Conservation (phyloP, 2,329 filamentous ascomycete genomes). For the Exserohilum turcica region DNA sequence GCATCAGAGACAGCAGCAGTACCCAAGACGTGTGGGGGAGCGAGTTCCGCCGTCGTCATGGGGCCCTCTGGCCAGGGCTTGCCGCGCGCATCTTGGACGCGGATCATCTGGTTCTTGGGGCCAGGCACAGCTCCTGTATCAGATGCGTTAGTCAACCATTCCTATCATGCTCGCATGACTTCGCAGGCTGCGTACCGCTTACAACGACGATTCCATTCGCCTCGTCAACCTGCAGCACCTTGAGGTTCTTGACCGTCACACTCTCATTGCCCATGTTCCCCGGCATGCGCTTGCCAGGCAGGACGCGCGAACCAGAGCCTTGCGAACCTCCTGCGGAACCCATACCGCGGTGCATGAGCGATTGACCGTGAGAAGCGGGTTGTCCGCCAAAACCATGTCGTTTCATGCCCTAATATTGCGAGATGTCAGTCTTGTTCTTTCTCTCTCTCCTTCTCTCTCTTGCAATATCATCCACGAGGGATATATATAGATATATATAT, state of each 20-base stretch:
- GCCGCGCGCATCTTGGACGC: slow-evolving; percentile 89
- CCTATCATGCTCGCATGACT: neutral
- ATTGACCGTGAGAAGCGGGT: slow-evolving; percentile 92
- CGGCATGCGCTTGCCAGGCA: slow-evolving; percentile 97
- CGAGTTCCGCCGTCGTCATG: slow-evolving; percentile 34
- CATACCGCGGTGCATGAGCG: slow-evolving; percentile 88
- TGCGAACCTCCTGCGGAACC: slow-evolving; percentile 89
- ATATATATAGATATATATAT: too few species aligned
- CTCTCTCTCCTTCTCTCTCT: too few species aligned
- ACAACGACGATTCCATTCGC: slow-evolving; percentile 87
- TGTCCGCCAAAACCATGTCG: slow-evolving; percentile 88
- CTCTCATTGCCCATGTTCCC: slow-evolving; percentile 91
- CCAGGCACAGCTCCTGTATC: slow-evolving; percentile 73
- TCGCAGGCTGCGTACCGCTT: slow-evolving; percentile 64
- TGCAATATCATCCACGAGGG: too few species aligned
- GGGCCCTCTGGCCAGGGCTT: slow-evolving; percentile 71
- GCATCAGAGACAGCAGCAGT: slow-evolving; percentile 14
- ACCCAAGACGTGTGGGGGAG: slow-evolving; percentile 15
- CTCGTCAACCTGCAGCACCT: slow-evolving; percentile 84
- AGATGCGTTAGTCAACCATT: slow-evolving; percentile 6
- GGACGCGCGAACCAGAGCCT: slow-evolving; percentile 87
- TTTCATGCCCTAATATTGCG: slow-evolving; percentile 77
- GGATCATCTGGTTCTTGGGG: slow-evolving; percentile 83
- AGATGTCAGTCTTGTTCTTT: slow-evolving; percentile 8
- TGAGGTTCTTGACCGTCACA: slow-evolving; percentile 89